These are phyloP conservation scores for Somion occarium DNA, from an alignment of 1,284 basidiomycete species.

Conservation along the genomic window DNA sequence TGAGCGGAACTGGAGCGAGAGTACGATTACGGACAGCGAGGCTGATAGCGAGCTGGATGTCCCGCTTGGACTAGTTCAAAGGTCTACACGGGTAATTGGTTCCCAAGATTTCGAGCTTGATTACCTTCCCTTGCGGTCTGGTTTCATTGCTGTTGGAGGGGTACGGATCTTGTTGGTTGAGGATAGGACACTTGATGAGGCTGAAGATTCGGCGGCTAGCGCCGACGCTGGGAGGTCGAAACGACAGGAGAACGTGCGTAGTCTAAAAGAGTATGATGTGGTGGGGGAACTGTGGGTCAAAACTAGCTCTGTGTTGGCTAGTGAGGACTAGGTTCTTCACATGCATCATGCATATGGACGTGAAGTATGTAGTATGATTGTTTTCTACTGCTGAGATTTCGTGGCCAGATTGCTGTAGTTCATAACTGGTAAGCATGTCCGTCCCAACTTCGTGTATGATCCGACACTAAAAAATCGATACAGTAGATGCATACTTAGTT, in stretches of 20 bases:
- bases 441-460: no score
- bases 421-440: no score
- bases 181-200: conserved; percentile 47
- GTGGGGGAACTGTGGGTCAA: conserved; percentile 65
- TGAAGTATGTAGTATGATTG: neutral
- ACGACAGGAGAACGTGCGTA: conserved; percentile 30
- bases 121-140: conserved; percentile 49
- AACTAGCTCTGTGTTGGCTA: conserved; percentile 13
- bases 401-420: no score
- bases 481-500: no score
- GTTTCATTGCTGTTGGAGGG: conserved; percentile 59
- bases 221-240: conserved; percentile 22
- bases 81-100: conserved; percentile 16
- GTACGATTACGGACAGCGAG: conserved; percentile 16
- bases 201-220: conserved; percentile 32
- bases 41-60: conserved; percentile 31
- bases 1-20: conserved; percentile 17
- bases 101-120: conserved; percentile 55
- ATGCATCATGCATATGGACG: no score
- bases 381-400: neutral
- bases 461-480: no score
- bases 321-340: no score
- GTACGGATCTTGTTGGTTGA: conserved; percentile 56
- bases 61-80: conserved; percentile 14
- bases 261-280: conserved; percentile 64